Conservation (phyloP, 106 monocot genomes). For the Amphibolis antarctica region DNA sequence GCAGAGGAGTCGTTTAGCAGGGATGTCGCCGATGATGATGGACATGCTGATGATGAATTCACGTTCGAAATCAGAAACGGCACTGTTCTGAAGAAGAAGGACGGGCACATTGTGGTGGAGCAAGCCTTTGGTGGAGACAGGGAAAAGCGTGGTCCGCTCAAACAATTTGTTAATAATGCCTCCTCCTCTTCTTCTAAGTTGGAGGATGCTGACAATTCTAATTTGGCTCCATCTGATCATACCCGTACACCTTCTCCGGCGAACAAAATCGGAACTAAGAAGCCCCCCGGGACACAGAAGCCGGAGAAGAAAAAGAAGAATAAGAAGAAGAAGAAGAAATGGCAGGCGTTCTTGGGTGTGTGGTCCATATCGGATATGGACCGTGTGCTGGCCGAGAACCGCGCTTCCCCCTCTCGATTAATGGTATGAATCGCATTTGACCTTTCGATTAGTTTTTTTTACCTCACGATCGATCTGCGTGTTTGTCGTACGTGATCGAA, state of each 20-base stretch:
- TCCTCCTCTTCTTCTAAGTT: not conserved
- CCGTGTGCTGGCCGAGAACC: not conserved
- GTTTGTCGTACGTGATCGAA: conserved; percentile 21
- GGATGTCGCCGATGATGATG: not conserved
- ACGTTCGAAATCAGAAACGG: conserved; percentile 1
- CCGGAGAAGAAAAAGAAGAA: not conserved
- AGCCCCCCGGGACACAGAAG: not conserved
- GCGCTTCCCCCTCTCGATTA: not conserved
- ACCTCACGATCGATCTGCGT: not conserved
- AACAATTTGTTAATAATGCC: not conserved
- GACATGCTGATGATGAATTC: not conserved
- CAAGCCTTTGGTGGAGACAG: not conserved
- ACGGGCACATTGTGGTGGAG: not conserved
- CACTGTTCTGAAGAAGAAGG: not conserved
- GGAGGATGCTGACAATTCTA: not conserved
- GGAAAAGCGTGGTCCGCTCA: not conserved
- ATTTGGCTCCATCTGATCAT: not conserved
- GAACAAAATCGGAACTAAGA: not conserved
- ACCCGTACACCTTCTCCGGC: not conserved
- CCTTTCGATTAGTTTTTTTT: not conserved
- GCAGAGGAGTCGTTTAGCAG: no score
- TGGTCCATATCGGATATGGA: not conserved
- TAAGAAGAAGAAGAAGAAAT: not conserved
- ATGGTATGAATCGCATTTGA: not conserved
- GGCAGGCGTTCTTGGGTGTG: not conserved